These are phyloP conservation scores for Xylariaceae sp. DNA, from an alignment of 2,329 filamentous ascomycete genomes.

Conservation along the genomic window DNA sequence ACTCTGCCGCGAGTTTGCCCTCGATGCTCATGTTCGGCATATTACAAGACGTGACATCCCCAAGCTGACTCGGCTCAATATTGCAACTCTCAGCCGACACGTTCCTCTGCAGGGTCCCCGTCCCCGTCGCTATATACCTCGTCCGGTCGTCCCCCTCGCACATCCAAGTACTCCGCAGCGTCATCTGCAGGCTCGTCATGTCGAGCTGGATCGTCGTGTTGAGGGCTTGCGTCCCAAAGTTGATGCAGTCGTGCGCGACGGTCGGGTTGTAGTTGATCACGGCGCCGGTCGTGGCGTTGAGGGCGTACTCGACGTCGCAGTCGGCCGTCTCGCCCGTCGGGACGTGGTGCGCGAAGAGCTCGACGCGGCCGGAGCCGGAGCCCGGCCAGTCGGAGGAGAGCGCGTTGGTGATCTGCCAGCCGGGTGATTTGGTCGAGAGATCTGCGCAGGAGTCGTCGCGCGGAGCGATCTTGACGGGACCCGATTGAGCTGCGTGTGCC, in stretches of 20 bases:
- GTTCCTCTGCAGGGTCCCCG: background rate
- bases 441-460: background rate
- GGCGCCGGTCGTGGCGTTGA: background rate
- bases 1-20: background rate
- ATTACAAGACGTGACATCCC: background rate
- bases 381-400: conserved; percentile 3
- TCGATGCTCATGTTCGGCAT: background rate
- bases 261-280: conserved; percentile 1
- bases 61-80: background rate
- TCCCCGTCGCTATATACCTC: background rate
- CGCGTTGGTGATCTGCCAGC: conserved; percentile 3
- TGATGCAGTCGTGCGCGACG: conserved; percentile 2
- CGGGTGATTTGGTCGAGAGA: background rate
- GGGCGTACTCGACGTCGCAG: conserved; percentile 3
- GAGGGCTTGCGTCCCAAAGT: background rate
- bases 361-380: conserved; percentile 1
- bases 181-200: background rate
- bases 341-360: conserved; percentile 2
- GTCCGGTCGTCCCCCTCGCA: background rate
- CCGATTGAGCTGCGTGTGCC: no score
- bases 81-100: background rate
- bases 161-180: background rate
- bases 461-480: no score
- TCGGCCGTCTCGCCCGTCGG: conserved; percentile 1
- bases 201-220: conserved; percentile 4